Conservation (phyloP, 176 grass and related monocot species). For the Otatea glauca region DNA sequence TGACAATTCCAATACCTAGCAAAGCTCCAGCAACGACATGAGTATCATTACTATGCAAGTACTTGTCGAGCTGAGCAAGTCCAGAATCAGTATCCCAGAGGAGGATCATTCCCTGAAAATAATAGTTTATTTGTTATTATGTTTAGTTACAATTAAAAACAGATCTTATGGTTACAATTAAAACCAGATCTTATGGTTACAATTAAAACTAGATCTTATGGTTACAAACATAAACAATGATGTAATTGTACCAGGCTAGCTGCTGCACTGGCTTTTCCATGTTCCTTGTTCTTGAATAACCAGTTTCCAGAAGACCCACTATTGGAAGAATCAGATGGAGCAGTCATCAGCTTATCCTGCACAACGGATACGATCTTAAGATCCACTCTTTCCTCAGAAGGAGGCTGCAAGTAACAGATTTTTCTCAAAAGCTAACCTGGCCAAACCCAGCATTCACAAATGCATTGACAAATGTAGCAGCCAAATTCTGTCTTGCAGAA, state of each 20-base stretch:
- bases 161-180: no score
- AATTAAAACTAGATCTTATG: not conserved
- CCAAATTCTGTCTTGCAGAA: slow-evolving; percentile 98
- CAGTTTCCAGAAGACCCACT: slow-evolving; percentile 83
- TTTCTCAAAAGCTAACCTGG: slow-evolving; percentile 62
- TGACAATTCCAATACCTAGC: slow-evolving; percentile 88
- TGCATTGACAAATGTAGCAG: slow-evolving; percentile 98
- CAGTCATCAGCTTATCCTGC: slow-evolving; percentile 98
- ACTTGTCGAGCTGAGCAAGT: slow-evolving; percentile 94
- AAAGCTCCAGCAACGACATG: slow-evolving; percentile 96
- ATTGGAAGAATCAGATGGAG: slow-evolving; percentile 76
- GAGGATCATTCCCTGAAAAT: slow-evolving; percentile 92
- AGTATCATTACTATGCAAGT: slow-evolving; percentile 90
- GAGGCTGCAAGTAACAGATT: not conserved
- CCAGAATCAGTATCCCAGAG: slow-evolving; percentile 95
- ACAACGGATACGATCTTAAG: slow-evolving; percentile 37
- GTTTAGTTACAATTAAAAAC: no score
- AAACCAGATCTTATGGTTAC: no score
- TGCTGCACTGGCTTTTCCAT: slow-evolving; percentile 92
- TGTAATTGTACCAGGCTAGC: slow-evolving; percentile 81
- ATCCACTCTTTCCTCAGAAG: slow-evolving; percentile 4
- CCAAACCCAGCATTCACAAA: slow-evolving; percentile 99
- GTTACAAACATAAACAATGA: slow-evolving; percentile 21
- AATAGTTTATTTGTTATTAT: not conserved
- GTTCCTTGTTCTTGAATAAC: slow-evolving; percentile 99